Base-by-base conservation (phyloP, 768 basidiomycete species). In the Pisolithus sp. region DNA sequence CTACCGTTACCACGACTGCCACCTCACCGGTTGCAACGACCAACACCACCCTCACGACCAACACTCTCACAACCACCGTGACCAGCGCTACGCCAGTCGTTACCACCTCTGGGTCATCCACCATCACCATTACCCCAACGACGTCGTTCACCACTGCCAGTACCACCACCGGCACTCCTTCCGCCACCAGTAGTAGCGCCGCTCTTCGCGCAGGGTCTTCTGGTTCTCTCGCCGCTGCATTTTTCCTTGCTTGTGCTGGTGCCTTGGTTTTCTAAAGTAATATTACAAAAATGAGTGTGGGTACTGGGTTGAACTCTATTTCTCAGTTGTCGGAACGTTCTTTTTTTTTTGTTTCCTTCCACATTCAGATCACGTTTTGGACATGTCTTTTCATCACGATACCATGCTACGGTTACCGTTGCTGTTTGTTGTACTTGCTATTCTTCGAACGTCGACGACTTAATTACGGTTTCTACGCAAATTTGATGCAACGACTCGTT, bases 21-120 rank as follows among this genome's bases (percentile, higher is more conserved):
- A 24, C 57, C 52, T 59, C 21, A 62, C 53, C 36, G 9, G 2
- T 5, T n/a, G n/a, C n/a, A 12, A 37, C 18, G 21, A 37, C 52
- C 36, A 2, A 13, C 49, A 47, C 15, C 36, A n/a, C n/a, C n/a
- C n/a, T n/a, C n/a, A 37, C 18, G 21, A 37, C 52, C 36, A 2
- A 13, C 49, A 47, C 15, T 30, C 30, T 52, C 4, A 37, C 54
- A 20, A 5, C 24, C 13, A 40, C 49, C 12, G 59, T 69, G 7
- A 53, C 61, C 34, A 58, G 74, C 17, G 59, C 62, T 3, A 70
- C 79, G 10, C 65, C 75, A 10, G 57, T 61, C 4, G 28, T 62
- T 8, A 69, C 76, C 0, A 69, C 75, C 9, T 76, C 73, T 18
- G 42, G 41, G 15, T 62, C 75, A 44, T 67, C 72, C 41, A 64